These are phyloP conservation scores for Polygonum aviculare DNA, from an alignment of 148 eudicot genomes.

Conservation along the genomic window DNA sequence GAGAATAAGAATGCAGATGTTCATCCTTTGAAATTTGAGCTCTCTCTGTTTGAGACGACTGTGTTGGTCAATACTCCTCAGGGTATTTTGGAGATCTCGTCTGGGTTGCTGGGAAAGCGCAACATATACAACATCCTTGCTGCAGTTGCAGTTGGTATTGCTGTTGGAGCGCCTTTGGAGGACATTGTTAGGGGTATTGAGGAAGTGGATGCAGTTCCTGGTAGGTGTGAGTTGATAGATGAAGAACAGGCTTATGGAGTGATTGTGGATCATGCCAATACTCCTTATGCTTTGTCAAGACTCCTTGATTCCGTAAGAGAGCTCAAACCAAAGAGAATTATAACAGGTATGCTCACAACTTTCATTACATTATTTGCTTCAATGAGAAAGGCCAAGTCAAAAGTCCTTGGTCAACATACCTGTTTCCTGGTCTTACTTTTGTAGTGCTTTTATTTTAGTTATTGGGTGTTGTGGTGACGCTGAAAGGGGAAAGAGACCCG, in stretches of 20 bases:
- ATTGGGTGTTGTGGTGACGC: slow-evolving; percentile 76
- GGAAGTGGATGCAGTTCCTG: slow-evolving; percentile 97
- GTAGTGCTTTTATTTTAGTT: slow-evolving; percentile 36
- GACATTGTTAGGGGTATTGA: slow-evolving; percentile 98
- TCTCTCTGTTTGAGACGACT: slow-evolving; percentile 93
- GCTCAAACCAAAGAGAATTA: slow-evolving; percentile 75
- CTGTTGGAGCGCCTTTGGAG: slow-evolving; percentile 96
- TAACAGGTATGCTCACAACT: slow-evolving; percentile 48
- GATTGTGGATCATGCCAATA: slow-evolving; percentile 81
- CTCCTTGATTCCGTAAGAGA: slow-evolving; percentile 90
- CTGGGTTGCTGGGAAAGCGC: slow-evolving; percentile 89
- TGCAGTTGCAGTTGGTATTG: slow-evolving; percentile 89
- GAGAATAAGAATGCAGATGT: slow-evolving; percentile 90
- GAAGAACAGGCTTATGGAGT: slow-evolving; percentile 99
- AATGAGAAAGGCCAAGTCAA: not conserved
- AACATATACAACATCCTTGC: slow-evolving; percentile 89
- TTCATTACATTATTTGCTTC: not conserved
- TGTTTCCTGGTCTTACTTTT: not conserved
- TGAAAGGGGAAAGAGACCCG: slow-evolving; percentile 89
- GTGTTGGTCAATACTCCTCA: slow-evolving; percentile 83
- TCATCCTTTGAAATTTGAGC: slow-evolving; percentile 71
- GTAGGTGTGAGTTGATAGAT: slow-evolving; percentile 94
- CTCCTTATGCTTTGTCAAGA: slow-evolving; percentile 75
- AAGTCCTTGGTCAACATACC: not conserved
- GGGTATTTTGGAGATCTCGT: slow-evolving; percentile 93